These are phyloP conservation scores for Backusella parvicylindrica DNA, from an alignment of 192 early-diverging fungal species.

Conservation along the genomic window DNA sequence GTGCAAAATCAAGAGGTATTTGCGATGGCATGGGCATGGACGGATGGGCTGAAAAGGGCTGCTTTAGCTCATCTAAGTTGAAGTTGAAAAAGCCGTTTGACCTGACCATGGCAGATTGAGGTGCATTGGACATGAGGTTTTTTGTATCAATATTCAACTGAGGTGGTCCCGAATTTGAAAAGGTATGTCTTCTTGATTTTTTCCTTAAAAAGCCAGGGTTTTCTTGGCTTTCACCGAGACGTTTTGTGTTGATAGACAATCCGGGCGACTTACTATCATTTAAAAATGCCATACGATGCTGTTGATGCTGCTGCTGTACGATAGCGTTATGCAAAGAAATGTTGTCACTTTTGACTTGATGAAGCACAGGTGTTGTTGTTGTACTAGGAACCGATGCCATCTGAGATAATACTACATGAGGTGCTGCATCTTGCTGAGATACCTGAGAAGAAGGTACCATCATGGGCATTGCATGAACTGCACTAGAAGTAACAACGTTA, in stretches of 20 bases:
- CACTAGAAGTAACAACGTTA: background rate
- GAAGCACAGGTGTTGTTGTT: slow-evolving; percentile 3
- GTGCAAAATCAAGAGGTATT: background rate
- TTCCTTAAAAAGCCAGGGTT: background rate
- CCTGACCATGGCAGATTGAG: background rate
- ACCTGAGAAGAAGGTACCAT: background rate
- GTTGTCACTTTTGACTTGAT: slow-evolving; percentile 19
- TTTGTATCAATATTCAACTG: slow-evolving; percentile 4
- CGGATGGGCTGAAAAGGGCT: background rate
- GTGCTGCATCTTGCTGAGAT: background rate
- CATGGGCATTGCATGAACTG: slow-evolving; percentile 8
- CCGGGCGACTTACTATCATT: background rate
- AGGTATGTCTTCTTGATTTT: slow-evolving; percentile 24
- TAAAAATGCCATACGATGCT: background rate
- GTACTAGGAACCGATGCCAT: background rate
- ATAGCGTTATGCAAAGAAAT: slow-evolving; percentile 15
- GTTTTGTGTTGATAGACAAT: background rate
- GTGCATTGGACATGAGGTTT: background rate
- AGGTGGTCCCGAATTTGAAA: slow-evolving; percentile 16
- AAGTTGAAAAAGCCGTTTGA: background rate
- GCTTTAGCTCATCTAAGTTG: background rate
- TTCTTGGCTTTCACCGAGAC: background rate
- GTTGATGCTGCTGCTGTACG: slow-evolving; percentile 14
- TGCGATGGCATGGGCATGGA: background rate
- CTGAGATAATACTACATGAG: slow-evolving; percentile 9